Conservation (phyloP, 1,284 basidiomycete species). For the Cryptococcus jaspeensis region DNA sequence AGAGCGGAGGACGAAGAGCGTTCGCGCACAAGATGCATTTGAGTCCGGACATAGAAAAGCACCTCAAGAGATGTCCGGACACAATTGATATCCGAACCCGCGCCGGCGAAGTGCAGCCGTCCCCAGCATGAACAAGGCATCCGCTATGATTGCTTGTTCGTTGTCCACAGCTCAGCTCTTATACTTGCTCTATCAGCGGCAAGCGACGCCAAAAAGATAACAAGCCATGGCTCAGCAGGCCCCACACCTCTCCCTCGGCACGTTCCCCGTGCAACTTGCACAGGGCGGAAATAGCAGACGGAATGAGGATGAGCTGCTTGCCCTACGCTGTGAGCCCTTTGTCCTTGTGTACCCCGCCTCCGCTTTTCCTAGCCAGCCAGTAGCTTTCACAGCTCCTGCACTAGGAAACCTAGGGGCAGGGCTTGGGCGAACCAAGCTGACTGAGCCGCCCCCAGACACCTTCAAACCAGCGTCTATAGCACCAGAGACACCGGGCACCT, state of each 20-base stretch:
- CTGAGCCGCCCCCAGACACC: conserved; percentile 23
- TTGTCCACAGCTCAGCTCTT: too few species aligned
- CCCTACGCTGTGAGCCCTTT: conserved; percentile 26
- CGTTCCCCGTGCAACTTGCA: background rate
- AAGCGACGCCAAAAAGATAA: too few species aligned
- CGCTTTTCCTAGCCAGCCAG: background rate
- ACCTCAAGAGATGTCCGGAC: background rate
- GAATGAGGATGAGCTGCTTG: conserved; percentile 17
- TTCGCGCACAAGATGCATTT: background rate
- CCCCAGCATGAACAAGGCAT: too few species aligned
- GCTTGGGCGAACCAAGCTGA: too few species aligned
- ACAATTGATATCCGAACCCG: background rate
- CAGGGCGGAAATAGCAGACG: too few species aligned
- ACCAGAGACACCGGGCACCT: conserved; percentile 21
- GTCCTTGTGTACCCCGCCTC: too few species aligned
- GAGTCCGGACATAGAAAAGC: background rate
- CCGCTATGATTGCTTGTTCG: too few species aligned
- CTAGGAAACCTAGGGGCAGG: too few species aligned
- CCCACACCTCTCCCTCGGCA: too few species aligned
- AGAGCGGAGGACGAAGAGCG: background rate
- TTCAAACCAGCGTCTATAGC: conserved; percentile 47
- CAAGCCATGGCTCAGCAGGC: too few species aligned
- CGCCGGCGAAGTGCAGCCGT: too few species aligned
- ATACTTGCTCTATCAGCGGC: too few species aligned
- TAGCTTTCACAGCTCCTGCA: background rate